Percentiles rank a stretch among this genome's conserved stretches.
These are phyloP conservation scores for Trichoderma atroviride DNA, from an alignment of 2,329 filamentous ascomycete genomes.

Conservation along the genomic window DNA sequence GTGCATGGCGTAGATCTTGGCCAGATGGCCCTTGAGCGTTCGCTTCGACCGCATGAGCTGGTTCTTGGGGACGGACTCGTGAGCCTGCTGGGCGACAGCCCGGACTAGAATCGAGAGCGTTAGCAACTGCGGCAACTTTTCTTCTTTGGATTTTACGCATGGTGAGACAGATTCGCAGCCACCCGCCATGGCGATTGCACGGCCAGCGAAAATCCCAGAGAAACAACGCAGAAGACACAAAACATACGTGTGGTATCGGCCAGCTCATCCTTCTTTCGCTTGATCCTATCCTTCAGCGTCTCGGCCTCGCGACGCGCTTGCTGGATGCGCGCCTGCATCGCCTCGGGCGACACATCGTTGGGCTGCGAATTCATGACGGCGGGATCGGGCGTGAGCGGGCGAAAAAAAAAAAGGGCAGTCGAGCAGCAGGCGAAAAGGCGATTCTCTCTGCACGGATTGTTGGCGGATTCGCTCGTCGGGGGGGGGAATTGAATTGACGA, in stretches of 20 bases:
- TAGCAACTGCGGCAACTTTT: background rate
- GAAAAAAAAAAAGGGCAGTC: constrained; percentile 19
- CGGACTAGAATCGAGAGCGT: constrained; percentile 66
- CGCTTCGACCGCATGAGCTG: constrained; percentile 95
- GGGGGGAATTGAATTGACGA: constrained; percentile 34
- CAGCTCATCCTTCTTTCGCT: constrained; percentile 99
- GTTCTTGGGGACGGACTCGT: constrained; percentile 88
- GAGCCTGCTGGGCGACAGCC: constrained; percentile 87
- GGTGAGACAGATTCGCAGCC: background rate
- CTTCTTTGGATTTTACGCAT: background rate
- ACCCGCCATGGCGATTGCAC: background rate
- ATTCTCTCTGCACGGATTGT: constrained; percentile 16
- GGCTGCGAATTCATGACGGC: constrained; percentile 58
- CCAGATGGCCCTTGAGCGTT: constrained; percentile 94
- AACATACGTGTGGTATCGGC: constrained; percentile 94
- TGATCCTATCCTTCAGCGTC: constrained; percentile 96
- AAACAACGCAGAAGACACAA: background rate
- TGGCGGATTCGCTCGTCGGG: constrained; percentile 33
- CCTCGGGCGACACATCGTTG: constrained; percentile 69
- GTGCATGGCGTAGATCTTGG: constrained; percentile 99
- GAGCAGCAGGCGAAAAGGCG: constrained; percentile 27
- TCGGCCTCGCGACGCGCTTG: constrained; percentile 96
- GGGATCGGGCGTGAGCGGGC: constrained; percentile 26
- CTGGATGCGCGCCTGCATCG: constrained; percentile 91
- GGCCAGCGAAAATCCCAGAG: constrained; percentile 16